A percentile compares a stretch with the other conserved stretches of the same genome.
phyloP scores from a whole-genome alignment of 345 rosid genomes.

The Moricandia moricandioides region DNA sequence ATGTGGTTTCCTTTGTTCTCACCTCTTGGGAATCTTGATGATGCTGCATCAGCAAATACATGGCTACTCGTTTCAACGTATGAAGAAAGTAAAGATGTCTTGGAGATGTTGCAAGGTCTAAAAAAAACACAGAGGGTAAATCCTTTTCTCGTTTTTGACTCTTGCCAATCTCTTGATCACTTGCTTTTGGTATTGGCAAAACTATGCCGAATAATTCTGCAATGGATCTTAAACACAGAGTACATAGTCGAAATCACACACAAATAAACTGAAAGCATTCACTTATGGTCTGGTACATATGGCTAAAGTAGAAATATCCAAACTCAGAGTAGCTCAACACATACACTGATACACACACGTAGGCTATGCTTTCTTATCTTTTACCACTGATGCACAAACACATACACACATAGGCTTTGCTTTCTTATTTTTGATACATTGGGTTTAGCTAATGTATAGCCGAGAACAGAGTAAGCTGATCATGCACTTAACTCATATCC shows the following conservation, averaged over 20 bases:
- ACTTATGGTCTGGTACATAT: background rate
- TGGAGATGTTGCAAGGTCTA: slow-evolving; percentile 27
- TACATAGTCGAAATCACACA: too few relatives aligned
- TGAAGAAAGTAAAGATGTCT: slow-evolving; percentile 13
- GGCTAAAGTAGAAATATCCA: background rate
- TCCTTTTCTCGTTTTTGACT: background rate
- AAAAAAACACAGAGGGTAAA: slow-evolving; percentile 21
- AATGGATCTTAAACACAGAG: too few relatives aligned
- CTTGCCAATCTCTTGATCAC: slow-evolving; percentile 8
- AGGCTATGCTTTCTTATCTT: background rate
- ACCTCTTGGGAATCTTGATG: slow-evolving; percentile 94
- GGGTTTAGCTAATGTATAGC: background rate
- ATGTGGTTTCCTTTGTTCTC: slow-evolving; percentile 25
- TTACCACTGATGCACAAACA: background rate
- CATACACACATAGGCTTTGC: background rate
- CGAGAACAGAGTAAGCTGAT: slow-evolving; percentile 9
- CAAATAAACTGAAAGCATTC: background rate
- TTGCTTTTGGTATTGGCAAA: slow-evolving; percentile 16
- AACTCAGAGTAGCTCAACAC: slow-evolving; percentile 1
- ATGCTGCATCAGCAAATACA: slow-evolving; percentile 95
- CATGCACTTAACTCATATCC: slow-evolving; percentile 15
- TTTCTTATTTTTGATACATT: slow-evolving; percentile 10
- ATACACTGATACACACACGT: background rate
- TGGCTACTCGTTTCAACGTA: slow-evolving; percentile 23
- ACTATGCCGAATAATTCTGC: too few relatives aligned